phyloP scores from a whole-genome alignment of 345 rosid genomes.

The Lepidium sativum region DNA sequence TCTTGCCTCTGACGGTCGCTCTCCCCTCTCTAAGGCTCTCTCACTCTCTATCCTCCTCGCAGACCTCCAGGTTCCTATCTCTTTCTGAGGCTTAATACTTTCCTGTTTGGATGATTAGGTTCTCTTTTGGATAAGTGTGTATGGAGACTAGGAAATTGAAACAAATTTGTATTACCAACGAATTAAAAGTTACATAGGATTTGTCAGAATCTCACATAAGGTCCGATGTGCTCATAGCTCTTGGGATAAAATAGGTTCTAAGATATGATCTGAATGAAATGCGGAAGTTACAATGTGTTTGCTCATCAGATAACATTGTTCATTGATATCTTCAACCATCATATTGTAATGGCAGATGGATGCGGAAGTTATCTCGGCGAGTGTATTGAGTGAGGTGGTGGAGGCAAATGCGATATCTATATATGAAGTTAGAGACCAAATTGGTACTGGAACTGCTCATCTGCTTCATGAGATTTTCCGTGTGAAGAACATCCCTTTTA shows the following conservation, averaged over 20 bases:
- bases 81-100: background rate
- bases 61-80: constrained; percentile 60
- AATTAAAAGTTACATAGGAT: background rate
- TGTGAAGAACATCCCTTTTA: constrained; percentile 56
- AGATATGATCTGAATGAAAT: background rate
- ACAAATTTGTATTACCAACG: background rate
- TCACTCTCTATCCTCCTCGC: constrained; percentile 77
- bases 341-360: constrained; percentile 57
- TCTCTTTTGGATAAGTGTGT: background rate
- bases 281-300: background rate
- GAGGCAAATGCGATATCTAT: constrained; percentile 59
- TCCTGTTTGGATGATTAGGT: background rate
- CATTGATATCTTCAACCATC: background rate
- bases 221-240: background rate
- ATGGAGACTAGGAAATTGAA: background rate
- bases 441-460: constrained; percentile 77
- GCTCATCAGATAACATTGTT: background rate
- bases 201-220: no score
- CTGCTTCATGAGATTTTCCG: constrained; percentile 77
- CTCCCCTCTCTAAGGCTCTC: constrained; percentile 74
- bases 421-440: constrained; percentile 50
- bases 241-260: background rate
- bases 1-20: constrained; percentile 54
- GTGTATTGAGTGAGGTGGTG: constrained; percentile 55
- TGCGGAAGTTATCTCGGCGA: constrained; percentile 94